Base-by-base conservation (phyloP, 225 moss, liverwort and hornwort genomes). In the Takakia lepidozioides region DNA sequence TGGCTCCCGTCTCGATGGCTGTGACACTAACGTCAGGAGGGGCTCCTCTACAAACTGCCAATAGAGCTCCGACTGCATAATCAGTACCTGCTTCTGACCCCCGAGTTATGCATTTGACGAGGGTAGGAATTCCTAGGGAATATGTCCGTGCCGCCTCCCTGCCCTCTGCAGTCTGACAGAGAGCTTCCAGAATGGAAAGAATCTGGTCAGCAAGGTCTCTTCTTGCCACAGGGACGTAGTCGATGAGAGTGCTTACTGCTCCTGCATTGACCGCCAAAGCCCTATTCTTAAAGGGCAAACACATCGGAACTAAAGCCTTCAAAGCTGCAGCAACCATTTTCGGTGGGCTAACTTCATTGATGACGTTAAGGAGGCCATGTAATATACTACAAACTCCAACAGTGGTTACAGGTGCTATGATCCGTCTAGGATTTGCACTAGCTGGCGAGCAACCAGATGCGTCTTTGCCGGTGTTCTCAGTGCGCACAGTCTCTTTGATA, bases 61-160 rank as follows among this genome's bases (percentile, higher is more conserved):
- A 40, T 55, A 68, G 47, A 2, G 55, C 60, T 15, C 45, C 45
- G 15, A 57, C 52, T 15, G 62, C 56, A 22, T 56, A 50, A 20
- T 57, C 62, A 7, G 69, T 62, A 18, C 62, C 61, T 57, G 51
- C 56, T 35, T 69, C 69, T 10, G 69, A 62, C 8, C 54, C 60
- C 26, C 54, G 49, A 19, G 54, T 56, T 55, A 68, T 68, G 24
- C 57, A 56, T 25, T 40, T 52, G 29, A 61, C 68, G 1, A 67
- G 47, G 8, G 66, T 67, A 15, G 61, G 60, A 29, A 67, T 61
- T 0, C 60, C 67, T 0, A 60, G 47, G 1, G 67, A 60, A 40
- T 67, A 60, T 35, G 60, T 54, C 29, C 55, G 35, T 60, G 60
- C 55, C 39, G 40, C 22, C 29, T 41, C 60, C 10, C 54, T 29